A percentile compares a stretch with the other conserved stretches of the same genome.
phyloP scores from a whole-genome alignment of 2,329 filamentous ascomycete genomes.

The Leptodontidium sp. region DNA sequence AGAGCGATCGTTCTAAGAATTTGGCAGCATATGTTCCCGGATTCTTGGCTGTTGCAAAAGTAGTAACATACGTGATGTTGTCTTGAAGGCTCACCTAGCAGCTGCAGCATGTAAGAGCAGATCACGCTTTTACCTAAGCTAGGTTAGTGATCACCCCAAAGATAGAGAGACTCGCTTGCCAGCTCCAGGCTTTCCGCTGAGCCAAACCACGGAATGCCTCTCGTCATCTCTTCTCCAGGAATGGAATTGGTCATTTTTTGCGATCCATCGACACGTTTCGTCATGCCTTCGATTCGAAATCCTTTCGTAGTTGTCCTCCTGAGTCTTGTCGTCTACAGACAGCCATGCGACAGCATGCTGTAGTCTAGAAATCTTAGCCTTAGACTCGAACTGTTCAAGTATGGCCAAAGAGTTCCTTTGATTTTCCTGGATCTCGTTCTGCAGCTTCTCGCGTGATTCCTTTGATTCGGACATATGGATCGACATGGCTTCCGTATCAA shows the following conservation, averaged over 20 bases:
- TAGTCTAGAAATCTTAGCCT: background rate
- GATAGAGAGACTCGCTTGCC: too few relatives aligned
- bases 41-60: constrained; percentile 32
- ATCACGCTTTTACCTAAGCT: background rate
- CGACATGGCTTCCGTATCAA: too few relatives aligned
- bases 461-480: too few relatives aligned
- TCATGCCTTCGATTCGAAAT: background rate
- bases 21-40: constrained; percentile 13
- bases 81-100: background rate
- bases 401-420: background rate
- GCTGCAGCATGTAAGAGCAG: background rate
- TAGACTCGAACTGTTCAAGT: background rate
- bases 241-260: background rate
- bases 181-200: background rate
- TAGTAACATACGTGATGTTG: constrained; percentile 19
- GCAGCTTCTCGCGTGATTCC: too few relatives aligned
- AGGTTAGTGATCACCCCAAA: too few relatives aligned
- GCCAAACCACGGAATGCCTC: background rate
- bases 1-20: constrained; percentile 24
- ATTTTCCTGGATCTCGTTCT: background rate
- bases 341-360: constrained; percentile 7
- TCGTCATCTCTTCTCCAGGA: background rate
- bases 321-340: background rate
- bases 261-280: background rate
- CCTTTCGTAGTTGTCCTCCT: background rate